Base-by-base conservation (phyloP, 306 rosid species). In the Cicer cuneatum region DNA sequence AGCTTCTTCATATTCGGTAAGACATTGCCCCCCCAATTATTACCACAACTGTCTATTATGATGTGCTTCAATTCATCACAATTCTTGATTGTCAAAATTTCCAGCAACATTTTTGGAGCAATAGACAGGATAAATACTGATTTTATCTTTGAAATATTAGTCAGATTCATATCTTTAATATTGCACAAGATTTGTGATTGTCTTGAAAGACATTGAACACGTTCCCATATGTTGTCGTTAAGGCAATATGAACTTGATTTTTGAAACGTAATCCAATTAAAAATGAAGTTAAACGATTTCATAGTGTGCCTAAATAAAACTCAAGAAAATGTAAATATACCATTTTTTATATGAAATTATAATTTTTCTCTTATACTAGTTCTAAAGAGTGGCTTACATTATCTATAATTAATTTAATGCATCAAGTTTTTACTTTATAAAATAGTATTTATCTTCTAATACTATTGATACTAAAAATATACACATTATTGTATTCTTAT, bases 91-190 rank as follows among this genome's bases (percentile, higher is more conserved):
- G 0, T 24, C 66, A 75, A 16, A 3, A 0, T 2, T 53, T 76
- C 66, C 66, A 66, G 14, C 5, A 13, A 37, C 35, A 74, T 49
- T n/a, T 0, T 9, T n/a, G 45, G 48, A n/a, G 79, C 66, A 75
- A 64, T 21, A 15, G 72, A 9, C 10, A 52, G 5, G 9, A 19
- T 43, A 10, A 53, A 66, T 1, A 66, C 2, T 10, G 66, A 75
- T 15, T 40, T 15, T 53, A 66, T 52, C 19, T 42, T 53, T 1
- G 14, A 2, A 40, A 59, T 3, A 7, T 14, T 0, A 1, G 0
- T 1, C 10, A 75, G 7, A 0, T 0, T 0, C 1, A 75, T 53
- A 7, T 1, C 1, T 7, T 19, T 75, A 4, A 66, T 41, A 53
- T 21, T 75, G 7, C 19, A 6, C 7, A 56, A 0, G 4, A 11